These are phyloP conservation scores for Oxytropis ochrocephala DNA, from an alignment of 306 rosid species.

Conservation along the genomic window DNA sequence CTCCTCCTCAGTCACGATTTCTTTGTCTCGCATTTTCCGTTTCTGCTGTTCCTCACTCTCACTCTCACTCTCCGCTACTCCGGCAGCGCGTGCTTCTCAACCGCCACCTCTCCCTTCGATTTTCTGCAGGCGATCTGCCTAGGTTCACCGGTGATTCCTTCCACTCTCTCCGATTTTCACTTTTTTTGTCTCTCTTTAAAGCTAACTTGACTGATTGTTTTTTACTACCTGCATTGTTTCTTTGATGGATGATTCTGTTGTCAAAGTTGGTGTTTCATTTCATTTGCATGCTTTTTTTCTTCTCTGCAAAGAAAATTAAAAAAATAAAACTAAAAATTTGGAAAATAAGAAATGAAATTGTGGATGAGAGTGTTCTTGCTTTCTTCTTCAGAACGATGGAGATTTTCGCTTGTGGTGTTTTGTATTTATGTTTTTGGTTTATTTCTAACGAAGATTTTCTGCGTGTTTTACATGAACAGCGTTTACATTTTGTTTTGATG, in stretches of 20 bases:
- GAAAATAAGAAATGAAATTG: background rate
- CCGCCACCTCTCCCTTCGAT: background rate
- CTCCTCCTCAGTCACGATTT: background rate
- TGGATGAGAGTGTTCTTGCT: too few relatives aligned
- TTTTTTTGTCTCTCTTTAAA: background rate
- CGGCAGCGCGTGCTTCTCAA: slow-evolving; percentile 11
- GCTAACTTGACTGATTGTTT: background rate
- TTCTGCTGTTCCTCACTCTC: background rate
- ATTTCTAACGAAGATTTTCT: background rate
- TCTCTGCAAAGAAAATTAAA: background rate
- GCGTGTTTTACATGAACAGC: background rate
- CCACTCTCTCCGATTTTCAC: background rate
- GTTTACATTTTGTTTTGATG: background rate
- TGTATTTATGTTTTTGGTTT: background rate
- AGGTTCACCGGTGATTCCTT: slow-evolving; percentile 10
- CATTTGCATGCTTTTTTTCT: background rate
- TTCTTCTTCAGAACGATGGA: background rate
- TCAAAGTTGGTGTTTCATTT: background rate
- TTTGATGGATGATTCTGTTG: background rate
- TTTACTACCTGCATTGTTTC: slow-evolving; percentile 3
- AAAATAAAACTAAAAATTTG: too few relatives aligned
- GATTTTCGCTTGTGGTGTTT: background rate
- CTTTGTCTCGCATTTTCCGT: background rate
- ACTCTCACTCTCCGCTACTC: background rate
- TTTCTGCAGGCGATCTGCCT: background rate